phyloP scores from a whole-genome alignment of 1,284 basidiomycete genomes.

The Porodaedalea pini region DNA sequence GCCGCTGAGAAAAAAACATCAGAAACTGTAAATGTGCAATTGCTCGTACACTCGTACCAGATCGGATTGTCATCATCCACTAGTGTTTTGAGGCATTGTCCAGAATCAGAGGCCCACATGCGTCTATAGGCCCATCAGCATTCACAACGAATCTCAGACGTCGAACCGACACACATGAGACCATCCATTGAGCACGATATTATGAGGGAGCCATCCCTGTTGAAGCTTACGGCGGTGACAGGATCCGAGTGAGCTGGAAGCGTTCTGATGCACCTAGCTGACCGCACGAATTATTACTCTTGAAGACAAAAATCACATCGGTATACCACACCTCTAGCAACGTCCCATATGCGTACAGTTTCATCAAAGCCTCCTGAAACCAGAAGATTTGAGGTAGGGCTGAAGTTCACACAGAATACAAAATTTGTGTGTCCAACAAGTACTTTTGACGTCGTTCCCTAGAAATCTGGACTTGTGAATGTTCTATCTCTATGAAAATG shows the following conservation, averaged over 20 bases:
- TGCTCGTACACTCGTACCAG: conserved; percentile 51
- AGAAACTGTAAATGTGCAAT: conserved; percentile 13
- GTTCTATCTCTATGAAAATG: background rate
- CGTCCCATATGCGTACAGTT: conserved; percentile 93
- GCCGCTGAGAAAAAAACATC: conserved; percentile 46
- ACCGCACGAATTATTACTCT: background rate
- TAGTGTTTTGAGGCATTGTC: conserved; percentile 95
- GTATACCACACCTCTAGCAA: conserved; percentile 66
- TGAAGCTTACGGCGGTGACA: conserved; percentile 91
- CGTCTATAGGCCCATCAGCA: conserved; percentile 51
- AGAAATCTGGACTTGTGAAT: conserved; percentile 15
- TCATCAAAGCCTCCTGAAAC: conserved; percentile 95
- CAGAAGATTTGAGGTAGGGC: conserved; percentile 82
- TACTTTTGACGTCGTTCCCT: conserved; percentile 60
- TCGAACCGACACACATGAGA: conserved; percentile 66
- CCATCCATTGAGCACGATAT: conserved; percentile 96
- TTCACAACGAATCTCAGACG: background rate
- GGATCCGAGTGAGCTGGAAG: conserved; percentile 96
- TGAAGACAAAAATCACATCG: background rate
- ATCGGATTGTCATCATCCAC: conserved; percentile 96
- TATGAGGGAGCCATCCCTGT: conserved; percentile 90
- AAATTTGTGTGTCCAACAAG: conserved; percentile 88
- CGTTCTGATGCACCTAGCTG: conserved; percentile 75
- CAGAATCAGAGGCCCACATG: conserved; percentile 94
- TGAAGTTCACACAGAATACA: conserved; percentile 90